A percentile compares a stretch with the other conserved stretches of the same genome.
Conservation (phyloP, 352 stramenopile genomes). For the Phytophthora litchii region DNA sequence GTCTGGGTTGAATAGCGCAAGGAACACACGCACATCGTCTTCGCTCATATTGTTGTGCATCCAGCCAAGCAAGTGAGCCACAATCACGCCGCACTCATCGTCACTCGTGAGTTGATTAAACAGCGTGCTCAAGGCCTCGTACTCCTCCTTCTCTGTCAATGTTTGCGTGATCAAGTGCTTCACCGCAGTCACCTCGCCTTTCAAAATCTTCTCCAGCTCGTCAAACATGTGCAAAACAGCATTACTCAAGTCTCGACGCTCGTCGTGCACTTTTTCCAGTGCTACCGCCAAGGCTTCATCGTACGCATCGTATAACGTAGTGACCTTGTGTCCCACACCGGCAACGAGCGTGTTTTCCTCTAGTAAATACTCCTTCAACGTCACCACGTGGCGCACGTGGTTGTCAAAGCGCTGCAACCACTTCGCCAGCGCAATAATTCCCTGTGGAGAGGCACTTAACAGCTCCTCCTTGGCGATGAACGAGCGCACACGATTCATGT, state of each 20-base stretch:
- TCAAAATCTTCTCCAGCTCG: constrained; percentile 60
- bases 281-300: constrained; percentile 51
- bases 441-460: constrained; percentile 52
- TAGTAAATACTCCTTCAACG: constrained; percentile 70
- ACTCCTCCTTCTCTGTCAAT: constrained; percentile 58
- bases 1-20: constrained; percentile 57
- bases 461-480: constrained; percentile 61
- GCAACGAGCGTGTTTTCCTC: constrained; percentile 65
- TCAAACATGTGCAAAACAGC: constrained; percentile 52
- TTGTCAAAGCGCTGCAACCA: constrained; percentile 71
- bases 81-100: constrained; percentile 52
- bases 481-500: constrained; percentile 54
- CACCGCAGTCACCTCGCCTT: constrained; percentile 58
- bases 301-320: constrained; percentile 66
- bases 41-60: constrained; percentile 66
- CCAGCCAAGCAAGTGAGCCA: constrained; percentile 72
- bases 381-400: constrained; percentile 60
- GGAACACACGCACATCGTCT: constrained; percentile 53
- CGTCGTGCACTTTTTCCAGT: constrained; percentile 58
- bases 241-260: constrained; percentile 48
- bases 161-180: constrained; percentile 59
- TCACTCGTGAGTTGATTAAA: constrained; percentile 66
- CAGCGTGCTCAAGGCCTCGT: constrained; percentile 62
- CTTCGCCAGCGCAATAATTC: constrained; percentile 58
- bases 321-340: constrained; percentile 63